Percentiles rank a stretch among this genome's conserved stretches.
These are phyloP conservation scores for Nicotiana attenuata DNA, from an alignment of 257 asterid genomes.

Conservation along the genomic window DNA sequence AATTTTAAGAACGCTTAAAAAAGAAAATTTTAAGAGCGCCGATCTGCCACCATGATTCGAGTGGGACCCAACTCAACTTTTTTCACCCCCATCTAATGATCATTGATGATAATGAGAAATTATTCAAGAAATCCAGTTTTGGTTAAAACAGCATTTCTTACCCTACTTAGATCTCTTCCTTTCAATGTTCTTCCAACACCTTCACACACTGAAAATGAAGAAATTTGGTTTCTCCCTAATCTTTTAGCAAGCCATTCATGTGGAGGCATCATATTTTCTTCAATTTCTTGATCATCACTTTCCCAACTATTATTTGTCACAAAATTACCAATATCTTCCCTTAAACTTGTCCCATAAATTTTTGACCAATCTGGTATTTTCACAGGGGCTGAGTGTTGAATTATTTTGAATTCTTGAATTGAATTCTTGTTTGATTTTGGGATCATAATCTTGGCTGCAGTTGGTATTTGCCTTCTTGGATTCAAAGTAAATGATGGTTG, in stretches of 20 bases:
- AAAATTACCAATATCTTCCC: neutral
- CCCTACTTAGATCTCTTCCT: constrained; percentile 56
- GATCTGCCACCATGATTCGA: neutral
- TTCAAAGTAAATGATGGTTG: neutral
- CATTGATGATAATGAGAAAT: neutral
- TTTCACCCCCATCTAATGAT: neutral
- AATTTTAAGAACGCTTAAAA: too few species aligned
- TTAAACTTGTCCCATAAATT: constrained; percentile 27
- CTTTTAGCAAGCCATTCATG: constrained; percentile 50
- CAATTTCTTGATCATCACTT: constrained; percentile 32
- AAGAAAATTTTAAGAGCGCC: neutral
- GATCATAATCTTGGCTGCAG: neutral
- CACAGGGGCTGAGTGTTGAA: neutral
- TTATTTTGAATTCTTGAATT: neutral
- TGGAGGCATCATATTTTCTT: constrained; percentile 37
- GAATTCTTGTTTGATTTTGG: constrained; percentile 4
- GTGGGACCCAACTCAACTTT: neutral
- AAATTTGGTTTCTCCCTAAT: constrained; percentile 22
- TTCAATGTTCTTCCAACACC: constrained; percentile 66
- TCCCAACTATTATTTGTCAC: constrained; percentile 21
- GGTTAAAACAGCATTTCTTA: constrained; percentile 47
- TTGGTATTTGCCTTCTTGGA: neutral
- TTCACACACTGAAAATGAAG: constrained; percentile 57
- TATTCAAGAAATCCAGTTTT: constrained; percentile 66
- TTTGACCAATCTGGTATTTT: constrained; percentile 50